A percentile compares a stretch with the other conserved stretches of the same genome.
Conservation (phyloP, 2,329 filamentous ascomycete genomes). For the Cladosporium colombiae region DNA sequence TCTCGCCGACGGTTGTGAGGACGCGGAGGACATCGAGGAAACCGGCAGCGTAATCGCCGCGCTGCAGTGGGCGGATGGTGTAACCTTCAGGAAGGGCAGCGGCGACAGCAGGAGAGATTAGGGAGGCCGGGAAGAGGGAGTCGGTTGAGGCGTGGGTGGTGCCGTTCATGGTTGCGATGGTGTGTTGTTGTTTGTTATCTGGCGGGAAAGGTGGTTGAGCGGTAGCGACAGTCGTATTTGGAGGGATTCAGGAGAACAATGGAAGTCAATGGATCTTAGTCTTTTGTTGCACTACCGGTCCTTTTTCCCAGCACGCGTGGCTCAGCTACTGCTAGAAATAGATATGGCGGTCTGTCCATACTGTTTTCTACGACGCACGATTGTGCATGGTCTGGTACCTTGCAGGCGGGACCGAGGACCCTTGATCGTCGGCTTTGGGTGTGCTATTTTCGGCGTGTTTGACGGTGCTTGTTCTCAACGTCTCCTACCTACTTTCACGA, state of each 20-base stretch:
- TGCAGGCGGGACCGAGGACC: background rate
- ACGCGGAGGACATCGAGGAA: slow-evolving; percentile 92
- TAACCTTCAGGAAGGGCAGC: slow-evolving; percentile 77
- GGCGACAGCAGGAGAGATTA: slow-evolving; percentile 76
- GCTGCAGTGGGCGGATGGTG: slow-evolving; percentile 75
- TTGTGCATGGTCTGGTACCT: slow-evolving; percentile 13
- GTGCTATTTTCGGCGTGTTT: background rate
- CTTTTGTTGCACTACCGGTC: background rate
- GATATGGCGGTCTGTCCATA: background rate
- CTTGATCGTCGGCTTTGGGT: background rate
- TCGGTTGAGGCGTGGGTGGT: slow-evolving; percentile 13
- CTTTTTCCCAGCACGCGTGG: slow-evolving; percentile 1
- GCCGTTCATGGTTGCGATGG: slow-evolving; percentile 18
- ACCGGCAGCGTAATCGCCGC: slow-evolving; percentile 74
- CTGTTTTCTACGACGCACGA: slow-evolving; percentile 18
- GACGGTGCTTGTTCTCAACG: background rate
- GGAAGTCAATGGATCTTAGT: background rate
- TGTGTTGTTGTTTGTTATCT: background rate
- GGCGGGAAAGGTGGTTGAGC: background rate
- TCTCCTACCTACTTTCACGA: background rate
- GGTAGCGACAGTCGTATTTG: background rate
- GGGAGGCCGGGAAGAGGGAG: slow-evolving; percentile 69
- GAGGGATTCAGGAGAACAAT: background rate
- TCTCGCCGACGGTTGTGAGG: slow-evolving; percentile 88
- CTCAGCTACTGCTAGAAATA: background rate